Percentiles rank a stretch among this genome's conserved stretches.
These are phyloP conservation scores for Ulvella scutata DNA, from an alignment of 139 green algal genomes.

Conservation along the genomic window DNA sequence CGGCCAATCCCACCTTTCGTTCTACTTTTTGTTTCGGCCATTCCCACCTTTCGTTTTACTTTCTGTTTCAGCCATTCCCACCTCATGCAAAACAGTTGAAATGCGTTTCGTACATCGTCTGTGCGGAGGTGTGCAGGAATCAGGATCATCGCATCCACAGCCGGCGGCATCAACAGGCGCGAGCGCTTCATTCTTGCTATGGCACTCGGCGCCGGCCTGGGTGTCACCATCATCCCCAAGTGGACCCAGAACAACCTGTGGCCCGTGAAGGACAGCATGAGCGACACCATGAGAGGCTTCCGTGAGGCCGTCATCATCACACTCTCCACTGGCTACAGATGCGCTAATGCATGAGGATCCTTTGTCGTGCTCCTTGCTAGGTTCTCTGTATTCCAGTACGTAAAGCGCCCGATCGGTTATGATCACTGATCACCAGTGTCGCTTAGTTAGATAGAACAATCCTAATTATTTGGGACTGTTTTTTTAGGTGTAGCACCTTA, in stretches of 20 bases:
- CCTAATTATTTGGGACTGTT: too few relatives aligned
- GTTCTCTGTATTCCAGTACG: too few relatives aligned
- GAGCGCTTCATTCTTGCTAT: conserved; percentile 42
- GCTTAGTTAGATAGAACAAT: too few relatives aligned
- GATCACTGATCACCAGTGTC: too few relatives aligned
- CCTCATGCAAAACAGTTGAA: too few relatives aligned
- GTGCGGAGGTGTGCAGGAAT: too few relatives aligned
- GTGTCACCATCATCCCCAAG: conserved; percentile 23
- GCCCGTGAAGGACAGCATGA: conserved; percentile 10
- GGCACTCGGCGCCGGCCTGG: conserved; percentile 22
- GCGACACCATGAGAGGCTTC: conserved; percentile 8
- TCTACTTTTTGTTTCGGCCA: background rate
- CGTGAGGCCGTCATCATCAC: conserved; percentile 13
- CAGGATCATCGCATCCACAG: conserved; percentile 18
- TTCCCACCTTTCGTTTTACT: background rate
- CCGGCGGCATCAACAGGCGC: conserved; percentile 23
- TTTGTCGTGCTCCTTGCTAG: too few relatives aligned
- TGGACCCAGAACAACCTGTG: conserved; percentile 29
- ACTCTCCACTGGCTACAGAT: conserved; percentile 16
- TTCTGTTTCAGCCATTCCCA: background rate
- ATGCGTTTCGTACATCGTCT: too few relatives aligned
- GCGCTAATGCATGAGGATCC: too few relatives aligned
- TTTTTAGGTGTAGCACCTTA: too few relatives aligned
- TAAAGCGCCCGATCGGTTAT: too few relatives aligned
- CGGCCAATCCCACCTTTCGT: background rate